Evolutionary conservation across 495 filamentous ascomycete genomes (phyloP).

Genomic region (Aspergillus sparsus): DNA sequence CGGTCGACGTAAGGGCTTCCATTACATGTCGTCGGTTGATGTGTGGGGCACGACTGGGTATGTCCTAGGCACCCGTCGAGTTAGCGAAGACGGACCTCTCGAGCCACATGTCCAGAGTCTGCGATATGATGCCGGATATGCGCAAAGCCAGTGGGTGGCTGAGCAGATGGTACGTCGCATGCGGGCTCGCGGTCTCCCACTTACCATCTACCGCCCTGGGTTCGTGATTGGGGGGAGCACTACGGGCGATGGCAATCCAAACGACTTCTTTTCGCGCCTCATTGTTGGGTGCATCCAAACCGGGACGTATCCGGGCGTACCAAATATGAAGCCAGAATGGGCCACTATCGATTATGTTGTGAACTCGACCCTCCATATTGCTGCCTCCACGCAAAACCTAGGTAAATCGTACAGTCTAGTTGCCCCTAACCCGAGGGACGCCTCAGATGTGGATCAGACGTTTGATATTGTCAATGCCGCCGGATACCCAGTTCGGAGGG

Average conservation of each 20-base stretch:
- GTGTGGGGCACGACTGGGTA: too few relatives aligned
- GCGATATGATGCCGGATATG: conserved; percentile 26
- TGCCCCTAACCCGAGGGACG: too few relatives aligned
- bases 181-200: conserved; percentile 22
- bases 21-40: conserved; percentile 27
- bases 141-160: conserved; percentile 27
- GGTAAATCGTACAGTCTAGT: too few relatives aligned
- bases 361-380: too few relatives aligned
- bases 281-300: conserved; percentile 23
- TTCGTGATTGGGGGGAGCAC: conserved; percentile 26
- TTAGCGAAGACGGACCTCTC: conserved; percentile 10
- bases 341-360: too few relatives aligned
- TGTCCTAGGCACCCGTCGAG: too few relatives aligned
- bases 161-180: conserved; percentile 26
- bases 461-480: too few relatives aligned
- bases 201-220: conserved; percentile 29
- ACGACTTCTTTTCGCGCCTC: conserved; percentile 31
- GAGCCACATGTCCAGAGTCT: conserved; percentile 15
- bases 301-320: conserved; percentile 18
- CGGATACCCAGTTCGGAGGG: too few relatives aligned
- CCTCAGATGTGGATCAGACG: too few relatives aligned
- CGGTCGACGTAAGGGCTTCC: conserved; percentile 24
- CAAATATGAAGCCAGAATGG: too few relatives aligned
- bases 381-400: too few relatives aligned
- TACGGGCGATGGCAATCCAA: conserved; percentile 24